These are phyloP conservation scores for Pseudocercospora fijiensis DNA, from an alignment of 2,329 filamentous ascomycete genomes.

Conservation along the genomic window DNA sequence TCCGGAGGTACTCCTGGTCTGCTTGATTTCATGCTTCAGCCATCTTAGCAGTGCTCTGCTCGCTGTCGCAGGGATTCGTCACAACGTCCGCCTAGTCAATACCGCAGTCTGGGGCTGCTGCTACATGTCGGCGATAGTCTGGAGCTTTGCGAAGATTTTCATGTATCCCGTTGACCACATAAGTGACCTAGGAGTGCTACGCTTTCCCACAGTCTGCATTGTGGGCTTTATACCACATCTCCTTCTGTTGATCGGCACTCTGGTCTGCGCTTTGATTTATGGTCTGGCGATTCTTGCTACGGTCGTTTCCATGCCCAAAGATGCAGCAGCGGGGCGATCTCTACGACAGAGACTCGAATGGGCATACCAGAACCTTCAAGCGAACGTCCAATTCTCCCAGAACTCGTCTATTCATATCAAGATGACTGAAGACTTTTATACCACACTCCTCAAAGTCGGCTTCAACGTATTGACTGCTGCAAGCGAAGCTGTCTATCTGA, in stretches of 20 bases:
- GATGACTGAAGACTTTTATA: constrained; percentile 93
- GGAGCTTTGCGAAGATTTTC: constrained; percentile 61
- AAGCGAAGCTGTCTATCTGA: constrained; percentile 92
- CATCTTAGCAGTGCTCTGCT: constrained; percentile 82
- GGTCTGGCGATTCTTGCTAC: constrained; percentile 72
- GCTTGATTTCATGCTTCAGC: constrained; percentile 83
- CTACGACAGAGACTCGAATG: constrained; percentile 62
- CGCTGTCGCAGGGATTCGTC: constrained; percentile 76
- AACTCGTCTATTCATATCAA: constrained; percentile 67
- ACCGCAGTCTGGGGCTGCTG: constrained; percentile 87
- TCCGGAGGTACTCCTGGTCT: constrained; percentile 82
- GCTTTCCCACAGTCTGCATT: constrained; percentile 91
- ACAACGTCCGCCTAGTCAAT: constrained; percentile 75
- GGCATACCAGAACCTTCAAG: constrained; percentile 88
- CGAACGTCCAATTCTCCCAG: constrained; percentile 76
- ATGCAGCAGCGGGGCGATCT: constrained; percentile 46
- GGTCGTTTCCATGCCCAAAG: constrained; percentile 62
- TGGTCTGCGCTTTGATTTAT: constrained; percentile 75
- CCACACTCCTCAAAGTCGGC: constrained; percentile 78
- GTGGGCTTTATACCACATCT: constrained; percentile 93
- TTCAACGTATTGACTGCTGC: constrained; percentile 89
- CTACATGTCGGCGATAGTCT: constrained; percentile 82
- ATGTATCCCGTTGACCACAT: constrained; percentile 53
- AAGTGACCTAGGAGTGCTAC: constrained; percentile 68
- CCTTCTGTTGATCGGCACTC: constrained; percentile 77